Base-by-base conservation (phyloP, 768 basidiomycete species). In the Polyporus arcularius region DNA sequence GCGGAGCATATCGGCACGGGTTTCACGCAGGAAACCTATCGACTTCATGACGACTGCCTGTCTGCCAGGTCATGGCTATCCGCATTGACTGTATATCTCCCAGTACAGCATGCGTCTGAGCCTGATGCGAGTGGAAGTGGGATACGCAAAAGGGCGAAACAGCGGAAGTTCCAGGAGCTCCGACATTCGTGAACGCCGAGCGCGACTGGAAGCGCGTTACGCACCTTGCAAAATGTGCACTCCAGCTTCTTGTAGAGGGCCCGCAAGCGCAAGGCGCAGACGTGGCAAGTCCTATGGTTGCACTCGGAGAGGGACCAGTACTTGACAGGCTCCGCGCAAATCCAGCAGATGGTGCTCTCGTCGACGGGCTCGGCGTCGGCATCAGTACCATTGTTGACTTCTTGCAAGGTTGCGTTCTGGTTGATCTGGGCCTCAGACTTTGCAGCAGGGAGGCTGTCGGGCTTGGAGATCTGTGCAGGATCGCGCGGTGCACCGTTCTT, bases 141-240 rank as follows among this genome's bases (percentile, higher is more conserved):
- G 21, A 26, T 26, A 26, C 21, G 21, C 21, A 26, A 26, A 26
- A 26, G 1, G 21, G 21, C 21, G 21, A 26, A 26, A 26, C 21
- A 26, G 21, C 2, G 21, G 21, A 26, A 26, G 21, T 26, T 26
- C 21, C 1, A 26, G 21, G 21, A 26, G 21, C 21, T 26, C 21
- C 21, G 21, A 26, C 21, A 26, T 26, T 26, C 21, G 21, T 2
- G 21, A 26, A 26, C 2, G 21, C 2, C 21, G 21, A 26, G 21
- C 21, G 21, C 21, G 21, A 26, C 21, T 26, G 21, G 2, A 26
- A 26, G 21, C 21, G 21, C 21, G 21, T 26, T 14, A 73, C 82
- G 11, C 54, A 89, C 94, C 84, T 98, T 98, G 82, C 96, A 99
- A 73, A 97, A 97, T 0, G 96, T 93, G 70, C 96, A 98, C 14